phyloP scores from a whole-genome alignment of 345 rosid species.

The Eucalyptus curtisii region DNA sequence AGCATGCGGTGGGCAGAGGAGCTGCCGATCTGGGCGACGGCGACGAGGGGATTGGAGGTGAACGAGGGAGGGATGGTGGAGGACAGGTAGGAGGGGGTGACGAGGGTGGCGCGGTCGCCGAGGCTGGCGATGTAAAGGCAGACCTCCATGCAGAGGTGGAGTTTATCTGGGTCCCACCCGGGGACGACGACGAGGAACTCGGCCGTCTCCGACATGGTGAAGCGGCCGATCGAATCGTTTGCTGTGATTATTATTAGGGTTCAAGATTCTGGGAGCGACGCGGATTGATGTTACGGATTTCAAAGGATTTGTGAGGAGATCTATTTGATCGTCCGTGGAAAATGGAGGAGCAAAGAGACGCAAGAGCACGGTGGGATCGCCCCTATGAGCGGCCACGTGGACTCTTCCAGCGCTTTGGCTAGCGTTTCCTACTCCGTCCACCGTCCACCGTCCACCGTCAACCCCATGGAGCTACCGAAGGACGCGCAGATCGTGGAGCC shows the following conservation, averaged over 20 bases:
- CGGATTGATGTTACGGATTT: no score
- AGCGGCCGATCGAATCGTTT: no score
- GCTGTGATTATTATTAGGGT: no score
- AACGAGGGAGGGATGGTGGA: slow-evolving; percentile 11
- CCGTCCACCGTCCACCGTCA: not conserved
- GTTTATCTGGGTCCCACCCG: slow-evolving; percentile 21
- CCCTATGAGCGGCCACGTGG: slow-evolving; percentile 12
- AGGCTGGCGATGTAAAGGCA: slow-evolving; percentile 6
- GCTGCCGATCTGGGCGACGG: not conserved
- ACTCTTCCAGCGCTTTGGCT: not conserved
- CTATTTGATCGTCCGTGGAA: no score
- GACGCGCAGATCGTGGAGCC: slow-evolving; percentile 12
- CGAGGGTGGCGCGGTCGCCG: slow-evolving; percentile 6
- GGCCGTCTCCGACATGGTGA: not conserved
- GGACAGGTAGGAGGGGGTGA: slow-evolving; percentile 10
- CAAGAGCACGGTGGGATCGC: slow-evolving; percentile 4
- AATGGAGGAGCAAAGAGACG: no score
- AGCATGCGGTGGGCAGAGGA: no score
- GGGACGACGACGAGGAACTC: slow-evolving; percentile 22
- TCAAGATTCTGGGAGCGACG: no score
- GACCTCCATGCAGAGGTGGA: slow-evolving; percentile 16
- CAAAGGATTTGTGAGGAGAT: no score
- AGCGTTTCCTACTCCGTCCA: not conserved
- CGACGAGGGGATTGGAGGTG: slow-evolving; percentile 2
- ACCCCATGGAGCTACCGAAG: not conserved